phyloP scores from a whole-genome alignment of 805 yeast species.

The Suhomyces sp. region DNA sequence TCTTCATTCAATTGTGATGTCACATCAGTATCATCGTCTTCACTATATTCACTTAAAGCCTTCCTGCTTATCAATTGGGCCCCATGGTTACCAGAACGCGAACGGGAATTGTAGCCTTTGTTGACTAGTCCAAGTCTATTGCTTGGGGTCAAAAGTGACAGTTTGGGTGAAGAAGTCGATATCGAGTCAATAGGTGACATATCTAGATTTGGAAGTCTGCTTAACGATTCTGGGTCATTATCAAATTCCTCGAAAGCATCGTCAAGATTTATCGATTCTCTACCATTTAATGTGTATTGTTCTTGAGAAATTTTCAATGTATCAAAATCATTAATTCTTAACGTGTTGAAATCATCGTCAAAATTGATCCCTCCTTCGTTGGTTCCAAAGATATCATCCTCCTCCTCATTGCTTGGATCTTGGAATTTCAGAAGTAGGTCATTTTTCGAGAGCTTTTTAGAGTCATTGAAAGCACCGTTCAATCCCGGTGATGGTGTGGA shows the following conservation, averaged over 20 bases:
- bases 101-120: neutral
- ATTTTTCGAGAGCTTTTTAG: constrained; percentile 10
- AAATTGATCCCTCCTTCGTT: constrained; percentile 18
- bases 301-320: constrained; percentile 7
- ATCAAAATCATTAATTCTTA: constrained; percentile 16
- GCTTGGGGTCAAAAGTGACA: constrained; percentile 9
- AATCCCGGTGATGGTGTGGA: constrained; percentile 12
- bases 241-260: constrained; percentile 10
- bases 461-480: constrained; percentile 6
- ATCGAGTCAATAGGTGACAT: constrained; percentile 21
- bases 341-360: constrained; percentile 28
- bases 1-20: constrained; percentile 40
- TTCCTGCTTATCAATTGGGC: constrained; percentile 16
- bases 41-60: constrained; percentile 38
- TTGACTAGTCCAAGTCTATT: neutral
- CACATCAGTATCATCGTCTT: constrained; percentile 37
- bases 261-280: constrained; percentile 6
- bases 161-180: constrained; percentile 26
- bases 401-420: constrained; percentile 14
- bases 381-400: constrained; percentile 30
- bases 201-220: constrained; percentile 6
- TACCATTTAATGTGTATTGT: neutral
- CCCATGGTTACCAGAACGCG: constrained; percentile 4
- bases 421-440: constrained; percentile 25
- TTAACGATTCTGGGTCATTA: constrained; percentile 1